A percentile compares a stretch with the other conserved stretches of the same genome.
phyloP scores from a whole-genome alignment of 352 stramenopile species.

The Pythium utonaiense region DNA sequence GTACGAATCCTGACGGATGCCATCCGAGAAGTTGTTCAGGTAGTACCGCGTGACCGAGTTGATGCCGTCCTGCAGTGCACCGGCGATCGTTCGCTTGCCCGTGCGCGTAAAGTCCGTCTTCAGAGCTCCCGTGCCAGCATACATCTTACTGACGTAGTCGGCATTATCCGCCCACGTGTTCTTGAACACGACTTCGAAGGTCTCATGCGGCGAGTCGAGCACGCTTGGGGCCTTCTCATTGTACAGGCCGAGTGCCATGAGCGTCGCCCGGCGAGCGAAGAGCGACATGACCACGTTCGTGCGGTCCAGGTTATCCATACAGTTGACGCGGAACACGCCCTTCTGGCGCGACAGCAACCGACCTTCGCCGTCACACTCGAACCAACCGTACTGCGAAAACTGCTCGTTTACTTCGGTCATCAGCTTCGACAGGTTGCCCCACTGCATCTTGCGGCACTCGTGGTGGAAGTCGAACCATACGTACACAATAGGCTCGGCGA shows the following conservation, averaged over 20 bases:
- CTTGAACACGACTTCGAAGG: conserved; percentile 78
- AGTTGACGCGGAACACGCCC: conserved; percentile 96
- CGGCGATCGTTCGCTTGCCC: conserved; percentile 88
- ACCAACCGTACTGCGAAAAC: conserved; percentile 66
- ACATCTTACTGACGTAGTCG: conserved; percentile 92
- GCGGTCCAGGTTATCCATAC: conserved; percentile 97
- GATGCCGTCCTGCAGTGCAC: conserved; percentile 92
- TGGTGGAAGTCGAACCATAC: conserved; percentile 98
- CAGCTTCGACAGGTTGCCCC: conserved; percentile 89
- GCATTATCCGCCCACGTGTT: conserved; percentile 95
- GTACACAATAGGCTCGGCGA: conserved; percentile 69
- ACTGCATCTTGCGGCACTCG: conserved; percentile 93
- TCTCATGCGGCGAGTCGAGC: conserved; percentile 50
- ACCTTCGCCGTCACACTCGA: conserved; percentile 57
- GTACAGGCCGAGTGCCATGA: conserved; percentile 60
- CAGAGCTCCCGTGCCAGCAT: conserved; percentile 91
- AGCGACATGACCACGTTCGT: conserved; percentile 97
- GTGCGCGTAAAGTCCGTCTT: conserved; percentile 96
- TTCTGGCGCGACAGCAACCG: conserved; percentile 72
- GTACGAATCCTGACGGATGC: conserved; percentile 90
- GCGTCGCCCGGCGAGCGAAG: conserved; percentile 84
- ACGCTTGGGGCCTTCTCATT: conserved; percentile 30
- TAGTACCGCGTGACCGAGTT: conserved; percentile 95
- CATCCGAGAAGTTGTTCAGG: conserved; percentile 95
- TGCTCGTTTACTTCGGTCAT: conserved; percentile 70